Evolutionary conservation across 192 early-diverging fungal species (phyloP).

Genomic region (Pilobolus umbonatus): DNA sequence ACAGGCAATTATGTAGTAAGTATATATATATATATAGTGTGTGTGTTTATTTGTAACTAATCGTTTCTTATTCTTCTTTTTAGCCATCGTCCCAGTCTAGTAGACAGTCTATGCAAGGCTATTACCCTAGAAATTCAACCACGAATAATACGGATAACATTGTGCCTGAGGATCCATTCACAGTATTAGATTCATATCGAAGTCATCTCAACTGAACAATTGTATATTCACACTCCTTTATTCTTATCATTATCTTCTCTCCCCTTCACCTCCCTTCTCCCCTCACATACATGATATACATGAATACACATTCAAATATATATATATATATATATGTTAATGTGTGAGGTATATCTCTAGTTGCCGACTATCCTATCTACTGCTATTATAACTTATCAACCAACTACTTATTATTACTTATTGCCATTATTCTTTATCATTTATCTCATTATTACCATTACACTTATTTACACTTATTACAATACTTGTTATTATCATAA

Average conservation of each 20-base stretch:
- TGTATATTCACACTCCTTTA: background rate
- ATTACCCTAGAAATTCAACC: background rate
- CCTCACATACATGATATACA: background rate
- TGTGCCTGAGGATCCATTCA: constrained; percentile 27
- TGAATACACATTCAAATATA: background rate
- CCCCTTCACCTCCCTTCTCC: background rate
- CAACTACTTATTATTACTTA: background rate
- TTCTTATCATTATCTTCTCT: background rate
- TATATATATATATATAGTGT: background rate
- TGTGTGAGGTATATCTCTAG: no score
- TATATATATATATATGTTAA: constrained; percentile 17
- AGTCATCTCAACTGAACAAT: constrained; percentile 4
- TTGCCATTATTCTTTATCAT: no score
- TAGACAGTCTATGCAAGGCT: background rate
- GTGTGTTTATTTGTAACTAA: no score
- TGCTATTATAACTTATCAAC: background rate
- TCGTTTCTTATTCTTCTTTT: background rate
- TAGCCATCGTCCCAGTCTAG: background rate
- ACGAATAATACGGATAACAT: constrained; percentile 1
- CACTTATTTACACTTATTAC: no score
- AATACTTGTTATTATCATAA: no score
- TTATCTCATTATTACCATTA: no score
- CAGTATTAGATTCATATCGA: constrained; percentile 28
- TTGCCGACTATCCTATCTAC: background rate
- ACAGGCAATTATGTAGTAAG: constrained; percentile 5